Evolutionary conservation across 345 rosid species (phyloP).

Genomic region (Moringa oleifera): DNA sequence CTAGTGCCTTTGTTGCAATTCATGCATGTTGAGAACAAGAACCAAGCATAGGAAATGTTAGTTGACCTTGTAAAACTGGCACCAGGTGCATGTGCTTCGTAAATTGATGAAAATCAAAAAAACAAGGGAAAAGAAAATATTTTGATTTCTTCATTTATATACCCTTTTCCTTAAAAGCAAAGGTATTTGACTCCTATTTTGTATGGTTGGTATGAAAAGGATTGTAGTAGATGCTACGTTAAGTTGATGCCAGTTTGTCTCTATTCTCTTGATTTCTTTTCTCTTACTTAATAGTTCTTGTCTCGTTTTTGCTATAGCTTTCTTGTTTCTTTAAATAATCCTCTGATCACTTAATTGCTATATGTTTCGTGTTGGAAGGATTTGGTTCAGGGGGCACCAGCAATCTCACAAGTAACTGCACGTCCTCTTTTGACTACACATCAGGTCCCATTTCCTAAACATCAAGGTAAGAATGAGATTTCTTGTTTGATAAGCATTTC

Average conservation of each 20-base stretch:
- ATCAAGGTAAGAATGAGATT: constrained; percentile 33
- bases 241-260: neutral
- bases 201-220: too few species aligned
- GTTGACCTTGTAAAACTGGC: too few species aligned
- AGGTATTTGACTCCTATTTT: too few species aligned
- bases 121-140: too few species aligned
- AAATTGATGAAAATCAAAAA: too few species aligned
- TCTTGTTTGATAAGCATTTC: neutral
- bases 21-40: too few species aligned
- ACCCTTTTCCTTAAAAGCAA: too few species aligned
- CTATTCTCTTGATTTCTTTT: neutral
- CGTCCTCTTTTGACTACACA: constrained; percentile 44
- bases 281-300: neutral
- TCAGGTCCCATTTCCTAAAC: constrained; percentile 57
- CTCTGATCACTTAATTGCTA: constrained; percentile 5
- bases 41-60: too few species aligned
- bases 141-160: too few species aligned
- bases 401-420: constrained; percentile 39
- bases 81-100: too few species aligned
- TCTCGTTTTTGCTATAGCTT: neutral
- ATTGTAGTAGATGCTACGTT: neutral
- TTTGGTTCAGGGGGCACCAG: constrained; percentile 44
- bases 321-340: neutral
- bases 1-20: too few species aligned
- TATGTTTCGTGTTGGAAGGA: constrained; percentile 41